These are phyloP conservation scores for Speleostelium caveatum DNA, from an alignment of 78 protist species.

Conservation along the genomic window DNA sequence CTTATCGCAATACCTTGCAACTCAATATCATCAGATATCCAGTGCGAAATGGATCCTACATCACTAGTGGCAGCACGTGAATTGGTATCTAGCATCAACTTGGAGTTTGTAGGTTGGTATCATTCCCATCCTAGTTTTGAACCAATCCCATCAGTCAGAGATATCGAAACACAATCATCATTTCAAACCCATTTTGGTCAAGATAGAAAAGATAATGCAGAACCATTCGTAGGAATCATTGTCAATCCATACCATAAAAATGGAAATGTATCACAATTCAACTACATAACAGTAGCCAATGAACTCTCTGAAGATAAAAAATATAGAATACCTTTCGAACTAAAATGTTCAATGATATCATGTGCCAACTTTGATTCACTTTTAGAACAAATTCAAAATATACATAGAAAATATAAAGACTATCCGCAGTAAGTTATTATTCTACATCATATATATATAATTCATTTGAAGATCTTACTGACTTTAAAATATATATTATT, in stretches of 20 bases:
- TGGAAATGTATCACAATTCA: conserved; percentile 8
- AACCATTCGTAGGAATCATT: conserved; percentile 74
- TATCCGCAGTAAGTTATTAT: background rate
- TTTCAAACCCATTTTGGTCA: conserved; percentile 30
- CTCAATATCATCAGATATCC: conserved; percentile 38
- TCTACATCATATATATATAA: background rate
- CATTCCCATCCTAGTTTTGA: conserved; percentile 88
- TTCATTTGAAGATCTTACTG: background rate
- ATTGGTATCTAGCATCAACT: background rate
- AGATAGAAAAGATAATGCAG: background rate
- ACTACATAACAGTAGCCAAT: conserved; percentile 12
- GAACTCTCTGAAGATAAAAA: background rate
- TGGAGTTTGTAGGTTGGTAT: conserved; percentile 89
- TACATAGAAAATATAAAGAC: background rate
- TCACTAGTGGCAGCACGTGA: conserved; percentile 54
- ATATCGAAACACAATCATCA: conserved; percentile 85
- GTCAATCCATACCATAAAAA: conserved; percentile 45
- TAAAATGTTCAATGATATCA: background rate
- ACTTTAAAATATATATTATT: background rate
- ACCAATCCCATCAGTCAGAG: conserved; percentile 86
- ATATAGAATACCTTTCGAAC: conserved; percentile 34
- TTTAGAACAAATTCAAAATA: background rate
- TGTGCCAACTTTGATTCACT: conserved; percentile 1
- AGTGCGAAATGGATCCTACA: conserved; percentile 86
- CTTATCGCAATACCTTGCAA: conserved; percentile 68